Evolutionary conservation across 148 eudicot species (phyloP), one percentile per base, ranked within the genome.

Genomic region (Salicornia ramosissima): DNA sequence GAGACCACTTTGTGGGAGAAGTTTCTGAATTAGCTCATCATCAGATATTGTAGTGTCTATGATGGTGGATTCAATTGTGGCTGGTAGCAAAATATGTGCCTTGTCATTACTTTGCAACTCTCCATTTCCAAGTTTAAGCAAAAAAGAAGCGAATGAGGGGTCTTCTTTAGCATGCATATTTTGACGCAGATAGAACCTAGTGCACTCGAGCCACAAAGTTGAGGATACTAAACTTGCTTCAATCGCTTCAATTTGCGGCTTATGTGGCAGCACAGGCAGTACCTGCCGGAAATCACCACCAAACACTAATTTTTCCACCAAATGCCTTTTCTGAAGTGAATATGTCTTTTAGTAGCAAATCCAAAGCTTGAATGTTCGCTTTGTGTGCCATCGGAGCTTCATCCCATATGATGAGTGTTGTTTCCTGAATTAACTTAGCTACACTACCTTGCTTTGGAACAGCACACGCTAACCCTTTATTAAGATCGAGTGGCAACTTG

Each of bases 81-180:
- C 22, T 19, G 31, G 25, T 5, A 18, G 5, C 5, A 14, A 15
- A 4, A 50, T 31, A 0, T 47, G 11, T 0, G 16, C 19, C 7
- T n/a, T 2, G 22, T 71, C 61, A 8, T 49, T 22, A 0, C 19
- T 22, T 54, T 68, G 68, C 12, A 33, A 18, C 3, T 5, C 1
- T 5, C 68, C 16, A 63, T 71, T 62, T 10, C 68, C 60, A 24
- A 62, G 51, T 4, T 25, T 10, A 1, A 62, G 58, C 6, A 62
- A n/a, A 18, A 62, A 47, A 9, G 39, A 42, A 19, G 49, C 49
- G 30, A 71, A 71, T 18, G 9, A 2, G 0, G 26, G 39, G n/a
- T 60, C 67, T 29, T 62, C 43, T 50, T 18, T 29, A 10, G 67
- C 58, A 39, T 10, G 43, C 43, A 10, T n/a, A n/a, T n/a, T n/a